Base-by-base conservation (phyloP, 257 asterid species). In the Solanum raphanifolium region DNA sequence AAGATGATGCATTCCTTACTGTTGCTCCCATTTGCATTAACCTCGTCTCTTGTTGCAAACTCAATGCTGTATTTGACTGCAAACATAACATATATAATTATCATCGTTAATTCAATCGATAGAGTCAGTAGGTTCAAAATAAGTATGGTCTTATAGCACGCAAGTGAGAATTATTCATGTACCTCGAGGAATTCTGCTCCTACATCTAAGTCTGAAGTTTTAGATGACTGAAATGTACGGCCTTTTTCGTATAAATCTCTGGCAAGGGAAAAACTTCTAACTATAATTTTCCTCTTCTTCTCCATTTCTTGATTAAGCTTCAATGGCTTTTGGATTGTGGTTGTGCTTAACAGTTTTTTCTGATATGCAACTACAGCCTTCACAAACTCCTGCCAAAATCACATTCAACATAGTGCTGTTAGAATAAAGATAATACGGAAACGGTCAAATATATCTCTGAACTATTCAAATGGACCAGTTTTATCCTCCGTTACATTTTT, bases 21-120 rank as follows among this genome's bases (percentile, higher is more conserved):
- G 93, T 92, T 79, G 93, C 93, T 10, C 94, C 93, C 92, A 92
- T 92, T 83, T 92, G 93, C 92, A 87, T 90, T 87, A 92, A 60
- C 66, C 93, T 91, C 0, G 86, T 68, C 87, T 91, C 93, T 86
- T 91, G 92, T 36, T 90, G 93, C 85, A 86, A 84, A 11, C 93
- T 91, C 86, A 92, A 85, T 34, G 90, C 91, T 65, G 91, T 91
- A 85, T 90, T 92, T 11, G 90, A 88, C 94, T 91, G 90, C 86
- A 84, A 32, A 13, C 48, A 58, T 16, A 23, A 16, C 20, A 13
- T 25, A 46, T 31, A 15, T 6, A 4, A 8, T 18, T 5, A 52
- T 2, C n/a, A 39, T 39, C 1, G 15, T 25, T 5, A 78, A 8
- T n/a, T 36, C 13, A 25, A 1, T 43, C 13, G 9, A 0, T 78